Conservation (phyloP, 2,329 filamentous ascomycete species). For the Madurella fahalii region DNA sequence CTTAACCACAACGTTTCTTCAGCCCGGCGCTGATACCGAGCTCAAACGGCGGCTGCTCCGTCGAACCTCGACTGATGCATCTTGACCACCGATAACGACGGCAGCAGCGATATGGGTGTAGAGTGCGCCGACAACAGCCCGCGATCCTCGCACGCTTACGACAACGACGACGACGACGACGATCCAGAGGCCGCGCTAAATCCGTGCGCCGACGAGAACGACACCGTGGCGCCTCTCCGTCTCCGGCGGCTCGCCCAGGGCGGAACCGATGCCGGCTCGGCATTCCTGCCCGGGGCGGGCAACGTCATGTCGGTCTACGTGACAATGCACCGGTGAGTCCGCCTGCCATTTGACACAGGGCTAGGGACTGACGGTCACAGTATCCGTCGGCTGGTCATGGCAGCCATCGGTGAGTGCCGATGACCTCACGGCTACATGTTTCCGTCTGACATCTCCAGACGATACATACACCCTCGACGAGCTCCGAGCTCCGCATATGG, state of each 20-base stretch:
- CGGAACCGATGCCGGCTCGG: constrained; percentile 8
- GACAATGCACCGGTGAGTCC: constrained; percentile 26
- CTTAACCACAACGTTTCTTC: no score
- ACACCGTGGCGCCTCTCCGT: constrained; percentile 19
- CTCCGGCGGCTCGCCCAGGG: constrained; percentile 17
- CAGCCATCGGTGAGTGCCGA: constrained; percentile 23
- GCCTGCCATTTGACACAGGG: not conserved
- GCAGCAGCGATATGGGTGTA: constrained; percentile 13
- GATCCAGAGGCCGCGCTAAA: constrained; percentile 20
- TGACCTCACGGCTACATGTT: not conserved
- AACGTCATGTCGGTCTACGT: constrained; percentile 26
- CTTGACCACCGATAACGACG: constrained; percentile 3
- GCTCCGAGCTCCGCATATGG: constrained; percentile 63
- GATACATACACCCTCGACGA: constrained; percentile 53
- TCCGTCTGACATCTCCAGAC: constrained; percentile 27
- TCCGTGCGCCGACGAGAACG: constrained; percentile 13
- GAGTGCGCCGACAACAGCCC: constrained; percentile 9
- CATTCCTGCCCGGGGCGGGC: constrained; percentile 3
- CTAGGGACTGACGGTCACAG: constrained; percentile 15
- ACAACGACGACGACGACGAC: constrained; percentile 18
- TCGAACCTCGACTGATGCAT: constrained; percentile 6
- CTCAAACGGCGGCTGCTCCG: not conserved
- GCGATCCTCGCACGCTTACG: constrained; percentile 10
- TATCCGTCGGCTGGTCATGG: constrained; percentile 26
- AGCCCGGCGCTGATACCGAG: no score